Evolutionary conservation across 2,329 filamentous ascomycete genomes (phyloP).

Genomic region (Penicillium sp.): DNA sequence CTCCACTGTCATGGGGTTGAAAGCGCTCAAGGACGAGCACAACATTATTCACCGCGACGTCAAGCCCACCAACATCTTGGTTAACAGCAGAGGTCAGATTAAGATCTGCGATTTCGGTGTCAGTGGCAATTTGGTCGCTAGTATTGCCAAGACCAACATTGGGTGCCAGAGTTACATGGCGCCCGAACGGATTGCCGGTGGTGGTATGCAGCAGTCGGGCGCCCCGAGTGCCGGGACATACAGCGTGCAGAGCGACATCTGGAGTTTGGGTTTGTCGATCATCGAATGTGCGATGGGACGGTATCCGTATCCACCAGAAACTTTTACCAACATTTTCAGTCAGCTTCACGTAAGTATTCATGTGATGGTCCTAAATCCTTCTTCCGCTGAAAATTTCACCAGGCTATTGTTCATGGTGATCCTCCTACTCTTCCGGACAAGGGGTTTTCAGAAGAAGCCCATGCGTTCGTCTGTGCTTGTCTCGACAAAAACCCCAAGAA

Average conservation of each 20-base stretch:
- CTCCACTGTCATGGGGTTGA: conserved; percentile 86
- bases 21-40: conserved; percentile 93
- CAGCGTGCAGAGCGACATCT: conserved; percentile 96
- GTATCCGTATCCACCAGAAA: conserved; percentile 96
- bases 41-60: conserved; percentile 99
- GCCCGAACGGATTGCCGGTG: conserved; percentile 89
- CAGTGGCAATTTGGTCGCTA: conserved; percentile 92
- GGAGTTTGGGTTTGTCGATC: conserved; percentile 90
- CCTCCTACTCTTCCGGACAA: conserved; percentile 81
- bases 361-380: background rate
- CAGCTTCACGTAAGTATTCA: conserved; percentile 80
- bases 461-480: conserved; percentile 85
- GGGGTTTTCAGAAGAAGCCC: conserved; percentile 76
- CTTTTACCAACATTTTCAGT: conserved; percentile 97
- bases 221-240: conserved; percentile 80
- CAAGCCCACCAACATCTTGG: conserved; percentile 97
- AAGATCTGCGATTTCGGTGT: conserved; percentile 99
- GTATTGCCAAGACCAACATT: conserved; percentile 98
- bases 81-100: conserved; percentile 85
- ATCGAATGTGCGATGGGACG: conserved; percentile 94
- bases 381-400: conserved; percentile 13
- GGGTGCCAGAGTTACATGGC: conserved; percentile 99
- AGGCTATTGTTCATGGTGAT: conserved; percentile 99
- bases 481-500: conserved; percentile 90
- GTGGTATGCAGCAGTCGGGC: conserved; percentile 72